Percentiles rank a stretch among this genome's conserved stretches.
Evolutionary conservation across 169 alveolate genomes (phyloP).

Genomic region (Eimeria necatrix): DNA sequence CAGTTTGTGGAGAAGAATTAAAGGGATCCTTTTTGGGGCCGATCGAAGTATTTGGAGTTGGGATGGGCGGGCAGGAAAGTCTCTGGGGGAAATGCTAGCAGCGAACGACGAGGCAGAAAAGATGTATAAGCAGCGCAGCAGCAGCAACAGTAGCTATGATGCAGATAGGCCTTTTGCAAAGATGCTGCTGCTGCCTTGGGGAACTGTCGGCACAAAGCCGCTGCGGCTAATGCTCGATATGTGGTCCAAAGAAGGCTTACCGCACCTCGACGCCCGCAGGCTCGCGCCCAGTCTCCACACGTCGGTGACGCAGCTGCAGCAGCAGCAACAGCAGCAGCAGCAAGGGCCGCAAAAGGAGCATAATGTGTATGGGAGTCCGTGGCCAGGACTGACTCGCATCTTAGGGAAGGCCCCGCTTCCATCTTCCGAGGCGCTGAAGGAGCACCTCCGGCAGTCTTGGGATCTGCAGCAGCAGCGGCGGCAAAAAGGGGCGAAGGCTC

Average conservation of each 20-base stretch:
- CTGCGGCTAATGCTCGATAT: conserved; percentile 10
- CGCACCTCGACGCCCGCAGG: conserved; percentile 18
- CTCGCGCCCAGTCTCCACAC: neutral
- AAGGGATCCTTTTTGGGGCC: neutral
- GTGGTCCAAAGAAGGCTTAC: neutral
- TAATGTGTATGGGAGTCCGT: neutral
- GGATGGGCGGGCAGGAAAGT: neutral
- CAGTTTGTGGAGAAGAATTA: neutral
- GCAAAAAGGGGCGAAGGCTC: neutral
- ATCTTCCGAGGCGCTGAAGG: neutral
- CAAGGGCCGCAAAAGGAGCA: neutral
- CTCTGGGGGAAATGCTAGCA: neutral
- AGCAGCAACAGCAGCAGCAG: conserved; percentile 19
- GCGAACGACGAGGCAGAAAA: conserved; percentile 14
- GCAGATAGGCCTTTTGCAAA: neutral
- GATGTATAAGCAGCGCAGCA: neutral
- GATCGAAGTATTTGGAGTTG: neutral
- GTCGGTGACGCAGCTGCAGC: conserved; percentile 22
- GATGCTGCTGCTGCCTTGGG: conserved; percentile 37
- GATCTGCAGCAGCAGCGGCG: neutral
- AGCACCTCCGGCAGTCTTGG: neutral
- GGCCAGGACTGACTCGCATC: neutral
- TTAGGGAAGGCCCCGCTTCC: neutral
- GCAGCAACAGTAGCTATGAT: neutral
- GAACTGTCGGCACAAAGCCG: neutral